Percentiles rank a stretch among this genome's conserved stretches.
phyloP scores from a whole-genome alignment of 2,329 filamentous ascomycete species.

The Penicillium sp. region DNA sequence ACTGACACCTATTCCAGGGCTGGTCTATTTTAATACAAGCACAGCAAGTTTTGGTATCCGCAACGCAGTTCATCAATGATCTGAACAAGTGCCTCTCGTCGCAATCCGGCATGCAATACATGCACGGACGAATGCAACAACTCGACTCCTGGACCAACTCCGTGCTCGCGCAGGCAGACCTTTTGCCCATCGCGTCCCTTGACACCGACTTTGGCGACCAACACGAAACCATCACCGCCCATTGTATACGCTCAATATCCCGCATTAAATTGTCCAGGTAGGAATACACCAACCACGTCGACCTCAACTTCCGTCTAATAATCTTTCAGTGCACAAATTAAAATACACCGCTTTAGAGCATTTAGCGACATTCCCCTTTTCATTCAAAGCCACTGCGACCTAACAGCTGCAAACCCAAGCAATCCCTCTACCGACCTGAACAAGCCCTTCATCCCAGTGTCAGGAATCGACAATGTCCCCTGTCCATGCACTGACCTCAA shows the following conservation, averaged over 20 bases:
- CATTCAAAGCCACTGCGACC: constrained; percentile 46
- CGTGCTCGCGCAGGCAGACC: constrained; percentile 34
- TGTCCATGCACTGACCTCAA: constrained; percentile 35
- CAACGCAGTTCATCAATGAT: constrained; percentile 43
- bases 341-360: constrained; percentile 47
- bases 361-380: constrained; percentile 49
- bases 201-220: constrained; percentile 27
- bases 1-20: constrained; percentile 31
- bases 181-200: constrained; percentile 25
- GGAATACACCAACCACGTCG: neutral
- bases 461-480: constrained; percentile 28
- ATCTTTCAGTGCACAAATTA: constrained; percentile 43
- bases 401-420: constrained; percentile 32
- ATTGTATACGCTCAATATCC: constrained; percentile 42
- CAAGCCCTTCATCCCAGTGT: constrained; percentile 15
- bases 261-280: constrained; percentile 47
- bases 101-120: constrained; percentile 36
- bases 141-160: constrained; percentile 42
- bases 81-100: constrained; percentile 40
- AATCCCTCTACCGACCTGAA: constrained; percentile 5
- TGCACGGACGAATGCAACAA: constrained; percentile 44
- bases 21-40: constrained; percentile 45
- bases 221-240: constrained; percentile 38
- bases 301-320: neutral
- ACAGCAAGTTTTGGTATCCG: constrained; percentile 43